Evolutionary conservation across 257 asterid species (phyloP).

Genomic region (Solanum appendiculatum): DNA sequence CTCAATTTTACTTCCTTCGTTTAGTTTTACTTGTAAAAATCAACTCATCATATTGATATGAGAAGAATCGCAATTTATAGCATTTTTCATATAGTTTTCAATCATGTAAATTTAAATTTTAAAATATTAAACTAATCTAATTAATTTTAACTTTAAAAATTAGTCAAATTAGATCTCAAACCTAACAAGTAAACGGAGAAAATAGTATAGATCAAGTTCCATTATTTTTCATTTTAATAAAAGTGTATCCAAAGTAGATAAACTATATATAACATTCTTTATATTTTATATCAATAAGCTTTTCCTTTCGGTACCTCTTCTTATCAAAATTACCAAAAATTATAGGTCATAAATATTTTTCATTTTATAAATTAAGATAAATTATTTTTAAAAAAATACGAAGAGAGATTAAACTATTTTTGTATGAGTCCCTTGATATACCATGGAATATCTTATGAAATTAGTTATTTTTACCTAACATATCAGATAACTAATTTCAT

Average conservation of each 20-base stretch:
- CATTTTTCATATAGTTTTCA: too few species aligned
- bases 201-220: too few species aligned
- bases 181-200: too few species aligned
- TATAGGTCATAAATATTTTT: neutral
- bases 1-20: neutral
- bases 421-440: neutral
- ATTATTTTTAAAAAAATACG: neutral
- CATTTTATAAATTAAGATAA: neutral
- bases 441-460: neutral
- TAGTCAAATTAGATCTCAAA: too few species aligned
- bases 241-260: neutral
- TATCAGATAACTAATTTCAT: neutral
- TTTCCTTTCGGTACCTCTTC: neutral
- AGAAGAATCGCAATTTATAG: too few species aligned
- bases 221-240: neutral
- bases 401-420: neutral
- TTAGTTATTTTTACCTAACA: neutral
- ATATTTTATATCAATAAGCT: neutral
- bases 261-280: neutral
- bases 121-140: too few species aligned
- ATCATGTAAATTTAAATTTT: too few species aligned
- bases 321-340: neutral
- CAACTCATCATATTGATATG: too few species aligned
- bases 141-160: too few species aligned
- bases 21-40: too few species aligned